These are phyloP conservation scores for Trichophyton schoenleinii DNA, from an alignment of 2,329 filamentous ascomycete species.

Conservation along the genomic window DNA sequence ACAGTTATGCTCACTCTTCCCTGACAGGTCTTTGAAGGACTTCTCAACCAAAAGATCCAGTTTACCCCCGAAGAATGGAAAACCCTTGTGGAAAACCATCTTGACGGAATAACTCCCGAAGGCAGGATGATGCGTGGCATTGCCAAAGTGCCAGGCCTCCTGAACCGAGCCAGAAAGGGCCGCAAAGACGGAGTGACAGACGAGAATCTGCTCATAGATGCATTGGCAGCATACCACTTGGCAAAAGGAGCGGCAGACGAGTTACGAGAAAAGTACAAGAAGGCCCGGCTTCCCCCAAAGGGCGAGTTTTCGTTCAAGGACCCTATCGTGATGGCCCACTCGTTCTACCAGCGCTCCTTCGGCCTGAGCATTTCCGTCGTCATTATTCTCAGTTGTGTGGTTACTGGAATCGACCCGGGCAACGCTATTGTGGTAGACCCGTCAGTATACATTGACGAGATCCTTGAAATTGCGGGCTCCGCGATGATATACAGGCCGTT, in stretches of 20 bases:
- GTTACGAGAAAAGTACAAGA: constrained; percentile 10
- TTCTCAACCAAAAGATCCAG: constrained; percentile 25
- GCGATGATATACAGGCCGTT: constrained; percentile 22
- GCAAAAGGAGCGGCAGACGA: constrained; percentile 14
- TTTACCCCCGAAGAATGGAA: constrained; percentile 25
- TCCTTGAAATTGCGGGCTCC: constrained; percentile 19
- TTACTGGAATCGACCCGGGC: constrained; percentile 19
- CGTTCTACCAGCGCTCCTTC: constrained; percentile 25
- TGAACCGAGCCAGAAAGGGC: constrained; percentile 17
- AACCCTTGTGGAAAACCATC: constrained; percentile 21
- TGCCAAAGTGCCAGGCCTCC: constrained; percentile 21
- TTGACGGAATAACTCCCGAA: constrained; percentile 19
- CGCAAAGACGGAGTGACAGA: constrained; percentile 8
- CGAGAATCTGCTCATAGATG: constrained; percentile 14
- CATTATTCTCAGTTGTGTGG: constrained; percentile 24
- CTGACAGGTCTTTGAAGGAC: constrained; percentile 24
- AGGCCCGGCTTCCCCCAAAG: neutral
- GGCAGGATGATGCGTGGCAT: constrained; percentile 23
- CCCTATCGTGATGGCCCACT: constrained; percentile 13
- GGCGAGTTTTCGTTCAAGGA: neutral
- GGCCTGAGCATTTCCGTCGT: constrained; percentile 22
- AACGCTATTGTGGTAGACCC: constrained; percentile 16
- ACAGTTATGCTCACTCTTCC: neutral
- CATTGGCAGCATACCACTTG: constrained; percentile 16
- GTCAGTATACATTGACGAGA: constrained; percentile 17